Evolutionary conservation across 2,329 filamentous ascomycete species (phyloP).

Genomic region (Colletotrichum acutatum): DNA sequence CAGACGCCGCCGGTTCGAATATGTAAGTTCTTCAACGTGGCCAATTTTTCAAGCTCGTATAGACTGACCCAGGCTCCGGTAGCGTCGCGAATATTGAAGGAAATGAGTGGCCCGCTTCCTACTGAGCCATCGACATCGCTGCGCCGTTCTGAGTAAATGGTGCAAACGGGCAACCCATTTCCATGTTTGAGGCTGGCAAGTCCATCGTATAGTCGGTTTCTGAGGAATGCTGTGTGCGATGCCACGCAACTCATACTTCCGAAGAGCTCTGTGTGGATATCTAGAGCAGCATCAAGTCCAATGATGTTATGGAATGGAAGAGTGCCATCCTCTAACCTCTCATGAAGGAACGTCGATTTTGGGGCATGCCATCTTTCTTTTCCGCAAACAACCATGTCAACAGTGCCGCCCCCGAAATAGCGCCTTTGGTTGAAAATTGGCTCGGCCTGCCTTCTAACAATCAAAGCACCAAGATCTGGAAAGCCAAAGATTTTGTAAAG

Average conservation of each 20-base stretch:
- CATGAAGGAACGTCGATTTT: conserved; percentile 79
- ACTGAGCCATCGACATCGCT: conserved; percentile 2
- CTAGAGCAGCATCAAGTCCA: conserved; percentile 80
- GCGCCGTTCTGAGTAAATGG: conserved; percentile 66
- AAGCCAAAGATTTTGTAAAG: conserved; percentile 99
- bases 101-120: conserved; percentile 77
- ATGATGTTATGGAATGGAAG: conserved; percentile 91
- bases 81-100: conserved; percentile 83
- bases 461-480: conserved; percentile 86
- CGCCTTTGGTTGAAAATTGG: conserved; percentile 71
- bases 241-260: conserved; percentile 76
- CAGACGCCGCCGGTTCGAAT: conserved; percentile 90
- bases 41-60: conserved; percentile 87
- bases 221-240: conserved; percentile 76
- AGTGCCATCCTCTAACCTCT: conserved; percentile 90
- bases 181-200: conserved; percentile 73
- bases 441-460: conserved; percentile 79
- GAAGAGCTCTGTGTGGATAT: conserved; percentile 76
- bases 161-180: conserved; percentile 74
- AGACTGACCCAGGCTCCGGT: conserved; percentile 81
- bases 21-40: conserved; percentile 81
- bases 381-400: conserved; percentile 85
- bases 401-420: conserved; percentile 96
- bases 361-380: conserved; percentile 85
- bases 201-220: conserved; percentile 65